These are phyloP conservation scores for Kalanchoe fedtschenkoi DNA, from an alignment of 164 flowering plant genomes.

Conservation along the genomic window DNA sequence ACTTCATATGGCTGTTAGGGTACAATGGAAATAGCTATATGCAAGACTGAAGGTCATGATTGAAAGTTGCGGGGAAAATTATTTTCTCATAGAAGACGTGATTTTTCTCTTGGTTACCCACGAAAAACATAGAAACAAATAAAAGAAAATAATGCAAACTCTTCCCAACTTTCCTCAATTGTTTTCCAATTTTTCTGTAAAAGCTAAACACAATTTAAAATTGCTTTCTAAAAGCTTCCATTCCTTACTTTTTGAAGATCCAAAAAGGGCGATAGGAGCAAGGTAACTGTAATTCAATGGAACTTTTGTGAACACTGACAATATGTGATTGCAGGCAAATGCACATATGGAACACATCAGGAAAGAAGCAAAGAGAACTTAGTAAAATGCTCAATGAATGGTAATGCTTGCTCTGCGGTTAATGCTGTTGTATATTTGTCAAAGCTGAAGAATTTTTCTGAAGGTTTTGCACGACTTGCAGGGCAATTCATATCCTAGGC, in stretches of 20 bases:
- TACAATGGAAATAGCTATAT: not conserved
- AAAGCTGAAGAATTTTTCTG: not conserved
- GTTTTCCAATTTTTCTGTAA: too few species aligned
- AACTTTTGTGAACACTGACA: not conserved
- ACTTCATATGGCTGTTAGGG: not conserved
- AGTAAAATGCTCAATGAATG: slow-evolving; percentile 97
- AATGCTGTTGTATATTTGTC: not conserved
- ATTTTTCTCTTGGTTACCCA: too few species aligned
- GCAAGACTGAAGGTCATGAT: too few species aligned
- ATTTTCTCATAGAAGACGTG: too few species aligned
- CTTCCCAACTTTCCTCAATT: too few species aligned
- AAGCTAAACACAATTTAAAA: too few species aligned
- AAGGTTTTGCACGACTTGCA: slow-evolving; percentile 13
- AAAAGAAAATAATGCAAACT: too few species aligned
- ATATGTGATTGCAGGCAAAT: slow-evolving; percentile 54
- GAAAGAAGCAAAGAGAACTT: slow-evolving; percentile 68
- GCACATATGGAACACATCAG: slow-evolving; percentile 84
- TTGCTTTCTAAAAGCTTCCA: too few species aligned
- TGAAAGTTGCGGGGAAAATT: not conserved
- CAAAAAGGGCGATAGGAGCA: not conserved
- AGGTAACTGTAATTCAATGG: not conserved
- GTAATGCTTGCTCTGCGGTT: slow-evolving; percentile 26
- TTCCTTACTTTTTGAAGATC: not conserved
- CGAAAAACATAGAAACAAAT: too few species aligned
- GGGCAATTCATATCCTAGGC: slow-evolving; percentile 76